Conservation (phyloP, 768 basidiomycete species). For the Boletellus sp. region DNA sequence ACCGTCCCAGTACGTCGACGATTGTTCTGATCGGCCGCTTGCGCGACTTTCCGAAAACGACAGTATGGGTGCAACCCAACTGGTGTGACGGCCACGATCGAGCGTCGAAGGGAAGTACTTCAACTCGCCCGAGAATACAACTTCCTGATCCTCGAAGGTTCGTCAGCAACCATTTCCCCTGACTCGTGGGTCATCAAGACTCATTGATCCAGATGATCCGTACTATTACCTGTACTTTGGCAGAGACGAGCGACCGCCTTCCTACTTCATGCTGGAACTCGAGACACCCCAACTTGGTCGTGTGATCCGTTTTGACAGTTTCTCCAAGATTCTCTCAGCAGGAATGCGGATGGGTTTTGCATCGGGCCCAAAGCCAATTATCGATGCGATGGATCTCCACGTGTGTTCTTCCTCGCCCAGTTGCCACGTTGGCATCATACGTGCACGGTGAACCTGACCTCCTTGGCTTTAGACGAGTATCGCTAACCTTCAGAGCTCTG, state of each 20-base stretch:
- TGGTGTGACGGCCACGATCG: constrained; percentile 69
- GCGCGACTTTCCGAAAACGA: neutral
- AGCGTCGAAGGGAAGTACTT: constrained; percentile 69
- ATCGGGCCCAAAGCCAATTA: constrained; percentile 65
- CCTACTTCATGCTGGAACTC: constrained; percentile 79
- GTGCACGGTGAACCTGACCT: constrained; percentile 7
- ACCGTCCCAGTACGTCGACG: constrained; percentile 60
- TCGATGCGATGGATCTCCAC: constrained; percentile 67
- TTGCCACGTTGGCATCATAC: constrained; percentile 10
- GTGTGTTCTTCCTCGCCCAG: constrained; percentile 39
- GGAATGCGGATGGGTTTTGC: constrained; percentile 82
- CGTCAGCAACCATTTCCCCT: neutral
- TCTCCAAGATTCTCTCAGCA: constrained; percentile 78
- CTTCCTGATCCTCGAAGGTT: constrained; percentile 84
- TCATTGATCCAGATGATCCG: constrained; percentile 59
- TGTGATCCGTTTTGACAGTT: constrained; percentile 84
- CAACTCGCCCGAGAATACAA: constrained; percentile 67
- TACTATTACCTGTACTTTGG: constrained; percentile 80
- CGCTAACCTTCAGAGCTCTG: constrained; percentile 64
- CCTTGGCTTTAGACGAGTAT: constrained; percentile 50
- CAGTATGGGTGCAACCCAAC: constrained; percentile 87
- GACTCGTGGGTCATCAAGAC: neutral
- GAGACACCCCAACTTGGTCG: constrained; percentile 65
- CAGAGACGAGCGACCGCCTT: constrained; percentile 55
- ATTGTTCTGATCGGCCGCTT: constrained; percentile 6